Conservation (phyloP, 352 stramenopile species). For the Ophiocytium majus region DNA sequence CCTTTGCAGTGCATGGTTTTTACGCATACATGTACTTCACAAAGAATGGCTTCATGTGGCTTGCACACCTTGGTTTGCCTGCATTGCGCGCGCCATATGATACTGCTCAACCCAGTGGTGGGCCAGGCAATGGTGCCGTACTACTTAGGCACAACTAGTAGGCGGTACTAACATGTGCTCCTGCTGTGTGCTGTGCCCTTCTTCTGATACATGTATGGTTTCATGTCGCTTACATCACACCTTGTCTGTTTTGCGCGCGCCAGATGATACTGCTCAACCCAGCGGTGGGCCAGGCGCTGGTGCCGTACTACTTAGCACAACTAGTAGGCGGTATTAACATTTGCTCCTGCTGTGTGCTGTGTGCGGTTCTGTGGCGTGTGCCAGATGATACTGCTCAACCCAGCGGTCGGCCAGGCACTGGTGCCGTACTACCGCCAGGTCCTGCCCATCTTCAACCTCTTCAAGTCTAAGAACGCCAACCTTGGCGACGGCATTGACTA, state of each 20-base stretch:
- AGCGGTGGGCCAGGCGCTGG: slow-evolving; percentile 88
- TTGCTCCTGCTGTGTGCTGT: neutral
- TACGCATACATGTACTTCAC: too few species aligned
- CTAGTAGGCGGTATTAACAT: neutral
- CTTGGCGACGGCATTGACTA: slow-evolving; percentile 75
- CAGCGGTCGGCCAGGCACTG: slow-evolving; percentile 86
- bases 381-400: slow-evolving; percentile 52
- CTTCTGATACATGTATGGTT: too few species aligned
- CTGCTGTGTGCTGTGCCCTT: too few species aligned
- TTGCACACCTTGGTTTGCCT: too few species aligned
- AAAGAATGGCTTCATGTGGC: too few species aligned
- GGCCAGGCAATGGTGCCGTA: slow-evolving; percentile 94
- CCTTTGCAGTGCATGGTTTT: too few species aligned
- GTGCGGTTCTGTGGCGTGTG: neutral
- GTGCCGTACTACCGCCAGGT: slow-evolving; percentile 95
- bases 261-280: slow-evolving; percentile 54
- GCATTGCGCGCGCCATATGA: too few species aligned
- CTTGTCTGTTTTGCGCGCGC: too few species aligned
- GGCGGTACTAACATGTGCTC: too few species aligned
- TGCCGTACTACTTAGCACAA: slow-evolving; percentile 98
- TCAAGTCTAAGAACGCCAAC: slow-evolving; percentile 92
- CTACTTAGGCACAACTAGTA: too few species aligned
- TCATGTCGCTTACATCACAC: too few species aligned
- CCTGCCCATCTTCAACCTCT: slow-evolving; percentile 93
- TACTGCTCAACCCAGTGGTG: too few species aligned